phyloP scores from a whole-genome alignment of 352 stramenopile species.

The Globisporangium barbulae region DNA sequence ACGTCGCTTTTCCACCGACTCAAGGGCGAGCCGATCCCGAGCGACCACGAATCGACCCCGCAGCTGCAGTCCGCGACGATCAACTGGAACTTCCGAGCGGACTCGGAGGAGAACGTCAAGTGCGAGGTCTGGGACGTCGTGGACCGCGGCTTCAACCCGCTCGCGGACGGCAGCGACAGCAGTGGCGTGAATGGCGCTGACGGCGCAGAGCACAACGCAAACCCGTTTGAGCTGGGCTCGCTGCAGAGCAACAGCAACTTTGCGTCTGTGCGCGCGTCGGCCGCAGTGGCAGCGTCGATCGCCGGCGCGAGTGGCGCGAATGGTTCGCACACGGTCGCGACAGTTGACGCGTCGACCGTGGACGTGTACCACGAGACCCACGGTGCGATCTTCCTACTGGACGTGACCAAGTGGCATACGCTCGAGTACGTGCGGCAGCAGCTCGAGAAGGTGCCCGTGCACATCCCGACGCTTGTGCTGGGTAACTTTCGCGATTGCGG shows the following conservation, averaged over 20 bases:
- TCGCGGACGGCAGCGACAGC: slow-evolving; percentile 11
- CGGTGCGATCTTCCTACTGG: slow-evolving; percentile 85
- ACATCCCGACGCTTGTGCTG: slow-evolving; percentile 79
- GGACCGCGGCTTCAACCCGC: slow-evolving; percentile 59
- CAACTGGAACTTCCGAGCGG: slow-evolving; percentile 71
- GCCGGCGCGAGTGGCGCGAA: slow-evolving; percentile 20
- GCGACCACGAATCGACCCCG: slow-evolving; percentile 65
- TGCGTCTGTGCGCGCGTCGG: slow-evolving; percentile 22
- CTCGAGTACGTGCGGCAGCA: slow-evolving; percentile 82
- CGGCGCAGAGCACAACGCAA: slow-evolving; percentile 2
- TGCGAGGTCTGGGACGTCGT: slow-evolving; percentile 93
- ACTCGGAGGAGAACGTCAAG: slow-evolving; percentile 81
- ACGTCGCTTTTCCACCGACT: slow-evolving; percentile 85
- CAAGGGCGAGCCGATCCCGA: slow-evolving; percentile 72
- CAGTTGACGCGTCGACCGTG: slow-evolving; percentile 80
- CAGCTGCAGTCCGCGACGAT: slow-evolving; percentile 88
- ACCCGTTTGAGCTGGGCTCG: slow-evolving; percentile 25
- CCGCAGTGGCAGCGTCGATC: slow-evolving; percentile 23
- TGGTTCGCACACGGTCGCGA: slow-evolving; percentile 55
- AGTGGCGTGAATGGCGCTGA: background rate
- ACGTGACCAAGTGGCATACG: slow-evolving; percentile 77
- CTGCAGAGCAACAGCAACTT: slow-evolving; percentile 14
- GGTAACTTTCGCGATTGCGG: slow-evolving; percentile 79
- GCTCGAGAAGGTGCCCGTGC: slow-evolving; percentile 61
- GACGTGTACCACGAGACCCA: slow-evolving; percentile 90